These are phyloP conservation scores for Nemania diffusa DNA, from an alignment of 2,329 filamentous ascomycete genomes.

Conservation along the genomic window DNA sequence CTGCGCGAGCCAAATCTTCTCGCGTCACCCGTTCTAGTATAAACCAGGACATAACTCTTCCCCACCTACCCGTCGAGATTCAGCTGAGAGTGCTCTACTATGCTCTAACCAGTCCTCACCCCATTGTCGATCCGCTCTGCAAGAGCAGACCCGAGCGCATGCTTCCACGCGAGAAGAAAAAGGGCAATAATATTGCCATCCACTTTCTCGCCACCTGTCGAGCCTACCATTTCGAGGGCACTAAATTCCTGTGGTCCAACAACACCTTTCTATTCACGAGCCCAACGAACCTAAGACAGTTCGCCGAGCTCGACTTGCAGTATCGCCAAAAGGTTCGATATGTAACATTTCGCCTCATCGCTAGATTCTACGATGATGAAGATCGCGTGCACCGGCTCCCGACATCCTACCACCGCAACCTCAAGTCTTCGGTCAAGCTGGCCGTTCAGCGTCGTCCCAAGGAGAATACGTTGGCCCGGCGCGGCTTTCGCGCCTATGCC, in stretches of 20 bases:
- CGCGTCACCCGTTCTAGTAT: conserved; percentile 47
- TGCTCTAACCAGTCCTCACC: conserved; percentile 59
- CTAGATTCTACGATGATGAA: conserved; percentile 66
- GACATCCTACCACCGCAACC: conserved; percentile 55
- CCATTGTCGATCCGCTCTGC: conserved; percentile 66
- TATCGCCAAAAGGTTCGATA: conserved; percentile 58
- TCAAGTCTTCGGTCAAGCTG: conserved; percentile 56
- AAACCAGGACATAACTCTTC: conserved; percentile 46
- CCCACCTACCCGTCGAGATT: conserved; percentile 63
- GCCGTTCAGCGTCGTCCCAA: conserved; percentile 56
- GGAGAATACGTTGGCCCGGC: conserved; percentile 59
- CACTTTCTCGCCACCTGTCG: conserved; percentile 64
- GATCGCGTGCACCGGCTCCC: conserved; percentile 55
- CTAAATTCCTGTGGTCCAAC: conserved; percentile 60
- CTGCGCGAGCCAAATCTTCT: conserved; percentile 33
- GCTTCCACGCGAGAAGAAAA: conserved; percentile 55
- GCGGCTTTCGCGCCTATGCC: conserved; percentile 64
- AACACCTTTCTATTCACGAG: conserved; percentile 67
- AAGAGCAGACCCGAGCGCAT: conserved; percentile 56
- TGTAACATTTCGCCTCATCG: conserved; percentile 64
- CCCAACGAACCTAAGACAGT: conserved; percentile 60
- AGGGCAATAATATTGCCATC: conserved; percentile 62
- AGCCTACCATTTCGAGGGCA: conserved; percentile 61
- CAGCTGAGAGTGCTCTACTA: conserved; percentile 63
- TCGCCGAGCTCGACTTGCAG: conserved; percentile 57